phyloP scores from a whole-genome alignment of 139 green algal genomes.

The Chlamydomonas applanata region DNA sequence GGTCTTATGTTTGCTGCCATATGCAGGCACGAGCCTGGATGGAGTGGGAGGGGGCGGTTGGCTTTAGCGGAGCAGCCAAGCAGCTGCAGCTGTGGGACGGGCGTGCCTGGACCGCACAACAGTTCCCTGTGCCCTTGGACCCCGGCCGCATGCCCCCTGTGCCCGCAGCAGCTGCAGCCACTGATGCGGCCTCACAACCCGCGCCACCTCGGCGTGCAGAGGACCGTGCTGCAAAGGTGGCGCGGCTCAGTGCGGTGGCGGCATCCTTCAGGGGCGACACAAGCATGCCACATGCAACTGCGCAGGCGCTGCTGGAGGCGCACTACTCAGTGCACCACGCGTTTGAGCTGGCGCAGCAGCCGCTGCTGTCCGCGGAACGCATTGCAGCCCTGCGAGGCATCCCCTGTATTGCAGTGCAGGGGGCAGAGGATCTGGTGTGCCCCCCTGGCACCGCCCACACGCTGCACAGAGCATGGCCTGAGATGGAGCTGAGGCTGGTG shows the following conservation, averaged over 20 bases:
- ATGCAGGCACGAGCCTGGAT: conserved; percentile 52
- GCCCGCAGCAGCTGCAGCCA: background rate
- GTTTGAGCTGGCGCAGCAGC: conserved; percentile 37
- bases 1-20: background rate
- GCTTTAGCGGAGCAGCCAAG: conserved; percentile 22
- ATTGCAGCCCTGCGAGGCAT: background rate
- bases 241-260: conserved; percentile 7
- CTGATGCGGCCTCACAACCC: too few species aligned
- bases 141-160: too few species aligned
- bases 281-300: conserved; percentile 6
- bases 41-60: conserved; percentile 45
- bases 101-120: conserved; percentile 16
- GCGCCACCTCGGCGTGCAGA: background rate
- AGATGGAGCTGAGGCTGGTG: conserved; percentile 56
- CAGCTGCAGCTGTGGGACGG: conserved; percentile 37
- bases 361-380: background rate
- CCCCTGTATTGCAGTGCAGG: conserved; percentile 5
- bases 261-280: conserved; percentile 11
- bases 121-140: background rate
- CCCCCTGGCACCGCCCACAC: conserved; percentile 50
- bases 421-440: conserved; percentile 56
- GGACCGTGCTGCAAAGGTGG: background rate
- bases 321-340: conserved; percentile 60
- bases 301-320: conserved; percentile 60
- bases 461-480: conserved; percentile 48